Evolutionary conservation across 345 rosid species (phyloP).

Genomic region (Citrus inodora): DNA sequence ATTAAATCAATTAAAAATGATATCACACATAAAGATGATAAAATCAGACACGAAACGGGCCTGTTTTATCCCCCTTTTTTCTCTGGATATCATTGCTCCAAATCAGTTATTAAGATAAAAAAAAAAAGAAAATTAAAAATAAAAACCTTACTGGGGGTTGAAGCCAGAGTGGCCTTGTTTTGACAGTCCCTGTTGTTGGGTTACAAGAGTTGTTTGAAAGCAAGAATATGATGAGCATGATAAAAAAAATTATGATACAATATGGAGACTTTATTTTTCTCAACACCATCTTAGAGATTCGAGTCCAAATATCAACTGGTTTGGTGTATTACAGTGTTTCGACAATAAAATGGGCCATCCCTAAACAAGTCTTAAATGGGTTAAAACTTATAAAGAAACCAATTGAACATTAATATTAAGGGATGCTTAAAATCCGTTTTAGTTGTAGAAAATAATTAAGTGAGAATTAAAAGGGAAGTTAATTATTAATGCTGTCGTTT

Average conservation of each 20-base stretch:
- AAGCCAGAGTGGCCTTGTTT: background rate
- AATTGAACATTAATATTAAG: background rate
- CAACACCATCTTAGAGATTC: background rate
- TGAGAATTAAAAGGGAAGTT: background rate
- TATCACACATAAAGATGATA: too few species aligned
- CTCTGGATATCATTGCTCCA: too few species aligned
- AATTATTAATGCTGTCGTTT: background rate
- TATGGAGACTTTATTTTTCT: constrained; percentile 17
- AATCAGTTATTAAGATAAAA: background rate
- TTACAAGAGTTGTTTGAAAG: constrained; percentile 12
- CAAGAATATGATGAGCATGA: constrained; percentile 21
- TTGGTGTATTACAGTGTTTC: too few species aligned
- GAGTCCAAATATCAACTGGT: background rate
- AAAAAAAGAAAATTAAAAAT: background rate
- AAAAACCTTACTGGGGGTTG: constrained; percentile 21
- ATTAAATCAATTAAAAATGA: background rate
- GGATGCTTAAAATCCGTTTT: background rate
- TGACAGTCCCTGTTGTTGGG: background rate
- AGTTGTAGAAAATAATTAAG: background rate
- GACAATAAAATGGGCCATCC: background rate
- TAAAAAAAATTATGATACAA: constrained; percentile 7
- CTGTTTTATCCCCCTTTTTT: too few species aligned
- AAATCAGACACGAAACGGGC: too few species aligned
- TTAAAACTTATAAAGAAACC: too few species aligned
- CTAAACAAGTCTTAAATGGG: background rate